These are phyloP conservation scores for Peronospora destructor DNA, from an alignment of 352 stramenopile species.

Conservation along the genomic window DNA sequence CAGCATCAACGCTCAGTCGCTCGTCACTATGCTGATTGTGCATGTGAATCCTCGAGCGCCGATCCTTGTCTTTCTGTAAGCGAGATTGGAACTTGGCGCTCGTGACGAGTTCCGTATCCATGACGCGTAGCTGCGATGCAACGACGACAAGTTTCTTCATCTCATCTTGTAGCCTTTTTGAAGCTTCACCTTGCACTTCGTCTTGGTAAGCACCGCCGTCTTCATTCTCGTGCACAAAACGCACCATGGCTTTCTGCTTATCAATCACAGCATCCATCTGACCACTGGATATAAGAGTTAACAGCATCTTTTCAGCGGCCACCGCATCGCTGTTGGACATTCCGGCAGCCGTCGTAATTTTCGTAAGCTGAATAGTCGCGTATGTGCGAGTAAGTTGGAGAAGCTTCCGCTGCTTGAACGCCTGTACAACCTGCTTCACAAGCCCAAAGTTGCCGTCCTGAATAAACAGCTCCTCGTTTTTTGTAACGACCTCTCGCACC, in stretches of 20 bases:
- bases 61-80: slow-evolving; percentile 72
- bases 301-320: slow-evolving; percentile 53
- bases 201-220: slow-evolving; percentile 23
- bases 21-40: slow-evolving; percentile 47
- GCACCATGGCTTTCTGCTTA: slow-evolving; percentile 71
- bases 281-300: slow-evolving; percentile 44
- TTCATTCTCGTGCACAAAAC: slow-evolving; percentile 63
- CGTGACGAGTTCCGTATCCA: slow-evolving; percentile 79
- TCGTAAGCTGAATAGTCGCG: slow-evolving; percentile 57
- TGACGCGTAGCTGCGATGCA: slow-evolving; percentile 55
- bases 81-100: slow-evolving; percentile 73
- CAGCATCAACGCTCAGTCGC: slow-evolving; percentile 28
- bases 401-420: slow-evolving; percentile 64
- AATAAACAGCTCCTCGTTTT: slow-evolving; percentile 41
- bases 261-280: slow-evolving; percentile 65
- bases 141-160: slow-evolving; percentile 71
- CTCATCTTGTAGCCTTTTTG: slow-evolving; percentile 50
- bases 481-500: slow-evolving; percentile 29
- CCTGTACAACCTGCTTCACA: slow-evolving; percentile 68
- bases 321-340: slow-evolving; percentile 32
- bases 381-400: slow-evolving; percentile 75
- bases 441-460: slow-evolving; percentile 68
- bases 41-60: slow-evolving; percentile 40
- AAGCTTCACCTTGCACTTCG: slow-evolving; percentile 39
- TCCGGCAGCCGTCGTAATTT: slow-evolving; percentile 47